Evolutionary conservation across 257 asterid genomes (phyloP).

Genomic region (Jacaranda mimosifolia): DNA sequence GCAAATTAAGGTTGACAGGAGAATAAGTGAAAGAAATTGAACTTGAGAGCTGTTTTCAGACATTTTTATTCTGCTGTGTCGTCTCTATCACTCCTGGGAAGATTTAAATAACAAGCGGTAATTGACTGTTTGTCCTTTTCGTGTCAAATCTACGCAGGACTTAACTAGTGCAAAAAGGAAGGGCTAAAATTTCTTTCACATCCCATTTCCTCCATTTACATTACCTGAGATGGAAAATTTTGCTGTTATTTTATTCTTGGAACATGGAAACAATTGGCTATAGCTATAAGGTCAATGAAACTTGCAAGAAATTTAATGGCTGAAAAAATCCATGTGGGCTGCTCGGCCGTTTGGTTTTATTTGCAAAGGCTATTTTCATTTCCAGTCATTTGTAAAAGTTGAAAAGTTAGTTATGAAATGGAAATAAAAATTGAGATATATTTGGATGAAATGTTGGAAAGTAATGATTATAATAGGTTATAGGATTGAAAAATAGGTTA

Average conservation of each 20-base stretch:
- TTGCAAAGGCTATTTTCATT: too few relatives aligned
- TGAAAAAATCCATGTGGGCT: neutral
- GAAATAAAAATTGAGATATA: too few relatives aligned
- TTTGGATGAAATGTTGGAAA: too few relatives aligned
- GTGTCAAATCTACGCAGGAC: neutral
- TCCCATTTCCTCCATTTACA: neutral
- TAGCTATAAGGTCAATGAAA: neutral
- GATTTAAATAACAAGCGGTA: neutral
- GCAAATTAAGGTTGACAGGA: neutral
- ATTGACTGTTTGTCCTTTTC: neutral
- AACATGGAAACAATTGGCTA: neutral
- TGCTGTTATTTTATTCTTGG: neutral
- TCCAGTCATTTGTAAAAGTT: too few relatives aligned
- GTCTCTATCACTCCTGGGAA: neutral
- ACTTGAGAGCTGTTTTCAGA: neutral
- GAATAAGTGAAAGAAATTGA: constrained; percentile 12
- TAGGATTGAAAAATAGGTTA: too few relatives aligned
- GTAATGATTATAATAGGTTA: too few relatives aligned
- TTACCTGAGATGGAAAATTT: neutral
- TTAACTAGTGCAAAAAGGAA: neutral
- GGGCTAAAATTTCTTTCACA: neutral
- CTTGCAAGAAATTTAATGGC: neutral
- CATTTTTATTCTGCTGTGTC: neutral
- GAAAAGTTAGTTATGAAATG: too few relatives aligned
- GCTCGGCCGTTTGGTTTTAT: too few relatives aligned